These are phyloP conservation scores for Phialophora chinensis DNA, from an alignment of 2,329 filamentous ascomycete species.

Conservation along the genomic window DNA sequence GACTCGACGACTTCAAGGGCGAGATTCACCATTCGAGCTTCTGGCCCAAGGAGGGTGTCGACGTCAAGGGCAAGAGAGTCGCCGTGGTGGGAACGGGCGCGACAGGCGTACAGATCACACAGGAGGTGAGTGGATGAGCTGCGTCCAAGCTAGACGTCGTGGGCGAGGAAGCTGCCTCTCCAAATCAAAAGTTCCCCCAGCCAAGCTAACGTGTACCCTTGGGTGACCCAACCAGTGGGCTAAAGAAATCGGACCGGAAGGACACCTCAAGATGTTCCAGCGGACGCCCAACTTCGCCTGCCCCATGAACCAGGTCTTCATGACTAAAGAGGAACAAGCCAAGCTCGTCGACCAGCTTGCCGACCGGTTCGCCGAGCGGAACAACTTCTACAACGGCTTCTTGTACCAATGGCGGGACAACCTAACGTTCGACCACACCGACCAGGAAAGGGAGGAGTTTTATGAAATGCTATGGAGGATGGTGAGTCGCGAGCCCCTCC, in stretches of 20 bases:
- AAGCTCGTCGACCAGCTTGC: conserved; percentile 19
- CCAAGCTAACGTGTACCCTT: not conserved
- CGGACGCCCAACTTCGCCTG: conserved; percentile 70
- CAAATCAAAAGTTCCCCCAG: no score
- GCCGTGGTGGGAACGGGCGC: conserved; percentile 70
- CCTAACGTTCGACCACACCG: conserved; percentile 38
- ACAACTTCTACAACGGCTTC: conserved; percentile 64
- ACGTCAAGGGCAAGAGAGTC: conserved; percentile 65
- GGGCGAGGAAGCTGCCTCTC: no score
- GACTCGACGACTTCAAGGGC: conserved; percentile 65
- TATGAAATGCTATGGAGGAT: conserved; percentile 56
- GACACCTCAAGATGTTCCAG: conserved; percentile 60
- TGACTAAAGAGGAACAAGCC: conserved; percentile 59
- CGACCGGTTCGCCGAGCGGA: conserved; percentile 40
- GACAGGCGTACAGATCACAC: conserved; percentile 67
- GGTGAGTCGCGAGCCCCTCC: conserved; percentile 19
- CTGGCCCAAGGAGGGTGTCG: conserved; percentile 62
- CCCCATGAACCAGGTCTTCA: conserved; percentile 61
- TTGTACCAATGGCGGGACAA: conserved; percentile 61
- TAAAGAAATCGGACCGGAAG: conserved; percentile 53
- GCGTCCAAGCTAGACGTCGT: no score
- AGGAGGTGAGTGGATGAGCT: conserved; percentile 53
- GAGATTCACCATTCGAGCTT: conserved; percentile 64
- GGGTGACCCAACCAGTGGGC: conserved; percentile 16
- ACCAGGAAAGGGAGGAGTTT: conserved; percentile 47